phyloP scores from a whole-genome alignment of 2,329 filamentous ascomycete genomes.

The Dryadomyces quercus-mongolicae region DNA sequence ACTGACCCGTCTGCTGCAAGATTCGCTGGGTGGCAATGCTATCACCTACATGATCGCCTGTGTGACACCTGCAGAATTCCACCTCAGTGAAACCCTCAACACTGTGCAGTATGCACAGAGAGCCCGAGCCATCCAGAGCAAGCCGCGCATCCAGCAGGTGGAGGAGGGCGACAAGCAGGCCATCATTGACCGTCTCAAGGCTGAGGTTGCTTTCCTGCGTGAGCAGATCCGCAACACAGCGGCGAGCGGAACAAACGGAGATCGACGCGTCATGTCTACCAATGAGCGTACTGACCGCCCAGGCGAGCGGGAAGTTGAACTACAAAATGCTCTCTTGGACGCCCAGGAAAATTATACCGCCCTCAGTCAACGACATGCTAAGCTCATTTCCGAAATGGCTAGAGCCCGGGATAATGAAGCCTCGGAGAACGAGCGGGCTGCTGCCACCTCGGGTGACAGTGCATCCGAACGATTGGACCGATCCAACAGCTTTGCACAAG shows the following conservation, averaged over 20 bases:
- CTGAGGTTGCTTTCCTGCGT: conserved; percentile 84
- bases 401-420: conserved; percentile 64
- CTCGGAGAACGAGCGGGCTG: conserved; percentile 42
- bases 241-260: conserved; percentile 46
- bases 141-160: conserved; percentile 86
- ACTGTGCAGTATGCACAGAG: conserved; percentile 96
- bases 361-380: conserved; percentile 86
- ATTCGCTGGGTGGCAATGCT: conserved; percentile 90
- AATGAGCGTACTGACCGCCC: conserved; percentile 66
- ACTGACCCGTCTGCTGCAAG: conserved; percentile 85
- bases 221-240: conserved; percentile 78
- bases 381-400: conserved; percentile 85
- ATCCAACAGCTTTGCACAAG: conserved; percentile 90
- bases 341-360: conserved; percentile 89
- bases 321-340: conserved; percentile 89
- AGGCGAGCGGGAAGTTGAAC: conserved; percentile 73
- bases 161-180: conserved; percentile 93
- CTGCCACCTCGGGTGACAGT: conserved; percentile 58
- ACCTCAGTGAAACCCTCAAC: conserved; percentile 93
- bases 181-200: conserved; percentile 82
- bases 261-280: conserved; percentile 40
- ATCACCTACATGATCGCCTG: conserved; percentile 99
- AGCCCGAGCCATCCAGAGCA: conserved; percentile 92
- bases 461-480: conserved; percentile 82
- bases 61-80: conserved; percentile 92